Evolutionary conservation across 78 protist genomes (phyloP).

Genomic region (Dictyostelium firmibasis): DNA sequence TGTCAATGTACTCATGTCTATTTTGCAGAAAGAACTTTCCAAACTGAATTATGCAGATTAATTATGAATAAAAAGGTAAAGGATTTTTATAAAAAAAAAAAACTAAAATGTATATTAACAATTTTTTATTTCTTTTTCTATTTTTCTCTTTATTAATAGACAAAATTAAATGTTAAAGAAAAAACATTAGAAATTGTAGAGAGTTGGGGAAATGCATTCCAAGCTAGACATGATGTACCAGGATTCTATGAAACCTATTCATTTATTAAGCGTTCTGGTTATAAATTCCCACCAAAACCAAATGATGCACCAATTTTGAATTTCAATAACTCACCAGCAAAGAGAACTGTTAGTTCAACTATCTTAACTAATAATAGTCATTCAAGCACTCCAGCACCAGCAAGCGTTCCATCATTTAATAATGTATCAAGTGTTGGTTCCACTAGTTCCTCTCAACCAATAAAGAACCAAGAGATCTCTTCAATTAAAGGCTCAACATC

Average conservation of each 20-base stretch:
- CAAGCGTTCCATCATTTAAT: neutral
- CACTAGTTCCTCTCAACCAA: slow-evolving; percentile 1
- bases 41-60: slow-evolving; percentile 44
- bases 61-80: slow-evolving; percentile 66
- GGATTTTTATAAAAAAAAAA: too few relatives aligned
- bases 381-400: neutral
- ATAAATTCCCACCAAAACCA: slow-evolving; percentile 63
- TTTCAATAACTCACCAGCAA: slow-evolving; percentile 31
- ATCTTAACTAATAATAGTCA: neutral
- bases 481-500: slow-evolving; percentile 53
- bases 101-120: neutral
- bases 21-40: slow-evolving; percentile 59
- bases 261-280: slow-evolving; percentile 45
- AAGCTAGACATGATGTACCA: slow-evolving; percentile 40
- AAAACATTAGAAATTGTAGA: slow-evolving; percentile 68
- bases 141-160: slow-evolving; percentile 1
- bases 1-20: slow-evolving; percentile 68
- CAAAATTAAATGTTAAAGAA: slow-evolving; percentile 67
- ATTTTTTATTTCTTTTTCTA: neutral
- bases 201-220: slow-evolving; percentile 62
- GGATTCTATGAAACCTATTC: slow-evolving; percentile 65
- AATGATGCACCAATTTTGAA: slow-evolving; percentile 56
- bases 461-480: slow-evolving; percentile 50
- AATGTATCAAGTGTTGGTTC: neutral
- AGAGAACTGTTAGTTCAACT: neutral